Conservation (phyloP, 352 stramenopile genomes). For the Phytophthora nicotianae region DNA sequence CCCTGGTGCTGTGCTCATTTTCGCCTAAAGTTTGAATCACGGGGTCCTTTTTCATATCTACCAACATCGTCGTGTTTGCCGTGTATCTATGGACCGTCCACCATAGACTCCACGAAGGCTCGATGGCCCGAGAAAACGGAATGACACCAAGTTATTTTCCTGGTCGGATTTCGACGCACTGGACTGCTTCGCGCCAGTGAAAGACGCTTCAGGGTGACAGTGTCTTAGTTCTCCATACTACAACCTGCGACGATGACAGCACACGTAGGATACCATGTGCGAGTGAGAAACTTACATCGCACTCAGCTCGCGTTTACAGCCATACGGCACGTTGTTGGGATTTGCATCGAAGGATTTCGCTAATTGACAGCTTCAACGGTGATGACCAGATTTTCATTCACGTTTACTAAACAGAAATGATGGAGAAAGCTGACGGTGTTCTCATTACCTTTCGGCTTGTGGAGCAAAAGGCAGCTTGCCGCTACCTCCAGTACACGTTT, state of each 20-base stretch:
- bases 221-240: no score
- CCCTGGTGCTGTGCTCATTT: not conserved
- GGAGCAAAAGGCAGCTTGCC: no score
- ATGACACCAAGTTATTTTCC: no score
- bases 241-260: no score
- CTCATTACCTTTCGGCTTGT: no score
- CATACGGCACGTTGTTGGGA: conserved; percentile 18
- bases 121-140: no score
- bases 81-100: not conserved
- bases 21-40: no score
- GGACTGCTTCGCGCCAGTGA: no score
- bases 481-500: no score
- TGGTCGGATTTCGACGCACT: no score
- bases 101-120: no score
- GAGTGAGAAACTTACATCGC: not conserved
- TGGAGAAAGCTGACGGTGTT: not conserved
- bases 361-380: not conserved
- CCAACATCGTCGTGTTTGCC: not conserved
- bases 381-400: not conserved
- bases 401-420: not conserved
- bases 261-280: not conserved
- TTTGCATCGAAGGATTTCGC: conserved; percentile 3
- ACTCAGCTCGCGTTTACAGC: conserved; percentile 5
- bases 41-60: not conserved
- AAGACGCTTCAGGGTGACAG: no score